phyloP scores from a whole-genome alignment of 129 eudicot genomes.

The Flaveria linearis region DNA sequence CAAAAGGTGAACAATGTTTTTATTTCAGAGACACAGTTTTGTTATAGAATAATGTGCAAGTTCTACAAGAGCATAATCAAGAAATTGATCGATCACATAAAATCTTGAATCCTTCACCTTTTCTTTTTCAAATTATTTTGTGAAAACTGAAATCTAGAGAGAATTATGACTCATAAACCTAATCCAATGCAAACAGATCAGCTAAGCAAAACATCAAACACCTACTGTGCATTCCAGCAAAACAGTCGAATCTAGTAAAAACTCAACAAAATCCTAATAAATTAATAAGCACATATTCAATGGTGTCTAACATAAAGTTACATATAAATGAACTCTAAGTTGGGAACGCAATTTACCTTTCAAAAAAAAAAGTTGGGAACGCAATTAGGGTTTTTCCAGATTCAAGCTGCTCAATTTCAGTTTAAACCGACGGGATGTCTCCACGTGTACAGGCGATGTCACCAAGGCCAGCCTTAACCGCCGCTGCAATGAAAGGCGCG shows the following conservation, averaged over 20 bases:
- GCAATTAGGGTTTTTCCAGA: background rate
- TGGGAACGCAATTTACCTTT: background rate
- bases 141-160: background rate
- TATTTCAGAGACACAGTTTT: background rate
- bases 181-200: background rate
- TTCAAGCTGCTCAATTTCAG: background rate
- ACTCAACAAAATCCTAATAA: background rate
- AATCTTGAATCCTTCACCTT: too few species aligned
- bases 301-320: background rate
- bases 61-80: background rate
- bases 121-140: background rate
- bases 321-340: background rate
- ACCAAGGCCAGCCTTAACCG: too few species aligned
- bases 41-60: background rate
- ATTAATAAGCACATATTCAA: background rate
- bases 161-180: background rate
- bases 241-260: background rate
- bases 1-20: background rate
- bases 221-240: slow-evolving; percentile 17
- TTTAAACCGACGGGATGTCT: too few species aligned
- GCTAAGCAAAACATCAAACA: slow-evolving; percentile 26
- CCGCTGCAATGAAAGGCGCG: too few species aligned
- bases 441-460: too few species aligned
- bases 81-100: background rate
- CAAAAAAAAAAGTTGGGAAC: too few species aligned